Evolutionary conservation across 2,329 filamentous ascomycete species (phyloP), one percentile per base, ranked within the genome.

Genomic region (Capronia americana): DNA sequence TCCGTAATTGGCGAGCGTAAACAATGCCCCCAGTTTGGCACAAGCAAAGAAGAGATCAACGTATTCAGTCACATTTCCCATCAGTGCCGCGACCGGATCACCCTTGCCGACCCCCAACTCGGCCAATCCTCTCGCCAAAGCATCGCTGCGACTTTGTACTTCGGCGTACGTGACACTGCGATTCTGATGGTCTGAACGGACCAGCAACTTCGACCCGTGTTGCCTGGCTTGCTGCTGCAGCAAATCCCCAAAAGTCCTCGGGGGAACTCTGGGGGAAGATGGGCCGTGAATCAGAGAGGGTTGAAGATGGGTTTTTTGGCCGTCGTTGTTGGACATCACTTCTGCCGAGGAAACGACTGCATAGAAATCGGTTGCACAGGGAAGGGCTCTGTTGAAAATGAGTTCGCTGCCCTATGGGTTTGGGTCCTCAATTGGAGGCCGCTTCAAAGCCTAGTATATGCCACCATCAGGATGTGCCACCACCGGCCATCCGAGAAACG

Each of bases 1-100:
- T 0, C 90, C 93, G 78, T 92, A 93, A 79, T 93, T 93, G 70
- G 93, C 80, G 51, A 93, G 91, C 24, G 93, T 90, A 58, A 93
- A 81, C 51, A 90, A 87, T 50, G 85, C 88, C 8, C 88, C 88
- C 20, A 90, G 67, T 56, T 86, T 83, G 34, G 88, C 87, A 7
- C 87, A 88, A 3, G 89, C 90, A 71, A 92, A 92, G 81, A 92
- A 91, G 17, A 92, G 84, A 2, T 89, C 84, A 32, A 90, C 78
- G 67, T 82, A 86, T 70, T 85, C 81, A 66, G 85, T 83, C 69
- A 84, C 84, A 69, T 86, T 85, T 5, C 85, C 80, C 69, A 90
- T 89, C 87, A 92, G 91, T 69, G 93, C 88, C 38, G 87, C 90
- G 26, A 93, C 83, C 12, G 90, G 83, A 75, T 92, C 90, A 41